Percentiles rank a stretch among this genome's conserved stretches.
Conservation (phyloP, 2,329 filamentous ascomycete genomes). For the Diaporthe vexans region DNA sequence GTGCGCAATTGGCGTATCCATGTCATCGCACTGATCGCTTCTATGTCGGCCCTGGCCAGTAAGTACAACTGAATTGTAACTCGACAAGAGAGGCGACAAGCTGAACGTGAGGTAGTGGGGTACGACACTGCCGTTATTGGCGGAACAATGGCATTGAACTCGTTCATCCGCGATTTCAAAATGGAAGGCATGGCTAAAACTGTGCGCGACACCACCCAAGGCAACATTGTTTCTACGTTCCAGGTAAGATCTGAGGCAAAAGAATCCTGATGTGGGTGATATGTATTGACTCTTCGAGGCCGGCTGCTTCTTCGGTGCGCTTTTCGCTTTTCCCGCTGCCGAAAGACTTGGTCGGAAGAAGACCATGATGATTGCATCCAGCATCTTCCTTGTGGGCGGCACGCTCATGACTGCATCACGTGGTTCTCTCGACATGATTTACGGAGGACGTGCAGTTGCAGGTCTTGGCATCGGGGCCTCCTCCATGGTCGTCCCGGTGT, state of each 20-base stretch:
- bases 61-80: not conserved
- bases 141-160: constrained; percentile 72
- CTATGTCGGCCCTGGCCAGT: constrained; percentile 27
- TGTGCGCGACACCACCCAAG: constrained; percentile 43
- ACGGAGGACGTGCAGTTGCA: constrained; percentile 60
- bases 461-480: constrained; percentile 66
- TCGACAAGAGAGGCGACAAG: no score
- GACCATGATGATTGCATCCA: constrained; percentile 47
- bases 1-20: constrained; percentile 21
- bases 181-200: constrained; percentile 15
- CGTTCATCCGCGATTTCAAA: constrained; percentile 65
- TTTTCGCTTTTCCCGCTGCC: constrained; percentile 46
- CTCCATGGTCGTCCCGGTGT: constrained; percentile 52
- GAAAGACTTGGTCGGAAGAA: constrained; percentile 51
- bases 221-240: constrained; percentile 47
- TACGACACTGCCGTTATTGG: constrained; percentile 75
- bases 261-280: no score
- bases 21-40: constrained; percentile 23
- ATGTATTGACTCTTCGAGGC: constrained; percentile 39
- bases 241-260: constrained; percentile 18
- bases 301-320: constrained; percentile 45
- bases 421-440: constrained; percentile 49
- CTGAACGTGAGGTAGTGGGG: constrained; percentile 66
- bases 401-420: constrained; percentile 51
- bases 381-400: constrained; percentile 50